Conservation (phyloP, 345 rosid species). For the Pseudoturritis turrita region DNA sequence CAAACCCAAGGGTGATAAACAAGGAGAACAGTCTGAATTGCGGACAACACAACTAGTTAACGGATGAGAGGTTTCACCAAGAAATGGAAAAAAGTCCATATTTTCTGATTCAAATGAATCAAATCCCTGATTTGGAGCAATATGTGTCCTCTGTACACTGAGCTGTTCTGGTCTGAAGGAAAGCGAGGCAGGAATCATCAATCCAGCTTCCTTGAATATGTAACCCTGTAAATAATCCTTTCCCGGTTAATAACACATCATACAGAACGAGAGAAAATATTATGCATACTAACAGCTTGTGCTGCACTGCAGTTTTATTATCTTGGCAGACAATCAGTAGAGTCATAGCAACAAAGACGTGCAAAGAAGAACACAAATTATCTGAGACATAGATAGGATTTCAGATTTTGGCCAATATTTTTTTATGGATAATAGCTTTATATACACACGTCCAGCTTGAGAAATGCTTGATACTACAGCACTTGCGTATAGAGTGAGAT, state of each 20-base stretch:
- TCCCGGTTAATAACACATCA: not conserved
- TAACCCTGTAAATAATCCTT: conserved; percentile 31
- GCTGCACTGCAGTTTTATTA: not conserved
- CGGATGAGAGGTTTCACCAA: conserved; percentile 31
- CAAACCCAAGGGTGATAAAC: conserved; percentile 26
- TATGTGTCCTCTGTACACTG: conserved; percentile 31
- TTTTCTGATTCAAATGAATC: conserved; percentile 23
- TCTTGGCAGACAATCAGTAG: not conserved
- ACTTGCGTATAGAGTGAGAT: conserved; percentile 6
- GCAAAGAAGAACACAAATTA: not conserved
- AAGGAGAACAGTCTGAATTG: conserved; percentile 34
- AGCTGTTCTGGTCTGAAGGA: conserved; percentile 31
- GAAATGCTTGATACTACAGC: conserved; percentile 7
- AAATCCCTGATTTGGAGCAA: conserved; percentile 23
- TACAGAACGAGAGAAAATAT: not conserved
- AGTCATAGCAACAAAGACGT: not conserved
- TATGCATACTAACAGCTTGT: not conserved
- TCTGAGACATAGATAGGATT: not conserved
- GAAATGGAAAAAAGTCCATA: conserved; percentile 26
- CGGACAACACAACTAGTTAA: conserved; percentile 20
- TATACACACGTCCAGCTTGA: not conserved
- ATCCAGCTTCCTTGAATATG: conserved; percentile 40
- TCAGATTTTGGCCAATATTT: not conserved
- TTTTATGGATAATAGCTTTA: not conserved
- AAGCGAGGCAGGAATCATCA: conserved; percentile 24